These are phyloP conservation scores for Ustilago shanxiensis DNA, from an alignment of 1,284 basidiomycete species.

Conservation along the genomic window DNA sequence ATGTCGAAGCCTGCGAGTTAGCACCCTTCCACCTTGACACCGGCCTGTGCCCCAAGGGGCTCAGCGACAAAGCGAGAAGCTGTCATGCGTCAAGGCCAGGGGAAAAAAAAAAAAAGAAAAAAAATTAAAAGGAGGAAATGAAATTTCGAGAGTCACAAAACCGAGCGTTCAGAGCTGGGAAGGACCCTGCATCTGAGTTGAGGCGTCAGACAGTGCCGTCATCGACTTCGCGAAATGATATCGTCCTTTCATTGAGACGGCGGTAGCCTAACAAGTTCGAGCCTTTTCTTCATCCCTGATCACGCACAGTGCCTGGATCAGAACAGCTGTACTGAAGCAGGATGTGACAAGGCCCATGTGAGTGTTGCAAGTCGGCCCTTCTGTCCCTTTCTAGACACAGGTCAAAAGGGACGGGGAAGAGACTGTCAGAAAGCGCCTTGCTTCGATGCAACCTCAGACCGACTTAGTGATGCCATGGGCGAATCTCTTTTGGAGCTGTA, in stretches of 20 bases:
- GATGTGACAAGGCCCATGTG: background rate
- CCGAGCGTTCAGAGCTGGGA: background rate
- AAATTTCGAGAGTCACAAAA: no score
- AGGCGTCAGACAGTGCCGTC: constrained; percentile 32
- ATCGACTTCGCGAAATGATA: background rate
- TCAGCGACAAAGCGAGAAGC: no score
- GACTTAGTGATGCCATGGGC: background rate
- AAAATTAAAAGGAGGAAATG: constrained; percentile 1
- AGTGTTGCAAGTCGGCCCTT: background rate
- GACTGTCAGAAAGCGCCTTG: background rate
- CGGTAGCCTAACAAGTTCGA: background rate
- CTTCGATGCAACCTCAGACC: background rate
- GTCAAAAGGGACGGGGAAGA: background rate
- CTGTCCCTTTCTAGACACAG: background rate
- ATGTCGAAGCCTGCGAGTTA: background rate
- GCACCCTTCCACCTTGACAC: no score
- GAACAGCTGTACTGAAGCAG: background rate
- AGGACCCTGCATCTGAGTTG: constrained; percentile 7
- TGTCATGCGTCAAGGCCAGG: background rate
- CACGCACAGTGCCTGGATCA: background rate
- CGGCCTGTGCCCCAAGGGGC: no score
- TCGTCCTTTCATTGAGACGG: constrained; percentile 10
- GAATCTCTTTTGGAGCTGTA: background rate
- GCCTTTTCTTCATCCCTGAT: background rate
- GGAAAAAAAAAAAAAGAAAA: background rate